Evolutionary conservation across 768 basidiomycete species (phyloP).

Genomic region (Collybia nuda): DNA sequence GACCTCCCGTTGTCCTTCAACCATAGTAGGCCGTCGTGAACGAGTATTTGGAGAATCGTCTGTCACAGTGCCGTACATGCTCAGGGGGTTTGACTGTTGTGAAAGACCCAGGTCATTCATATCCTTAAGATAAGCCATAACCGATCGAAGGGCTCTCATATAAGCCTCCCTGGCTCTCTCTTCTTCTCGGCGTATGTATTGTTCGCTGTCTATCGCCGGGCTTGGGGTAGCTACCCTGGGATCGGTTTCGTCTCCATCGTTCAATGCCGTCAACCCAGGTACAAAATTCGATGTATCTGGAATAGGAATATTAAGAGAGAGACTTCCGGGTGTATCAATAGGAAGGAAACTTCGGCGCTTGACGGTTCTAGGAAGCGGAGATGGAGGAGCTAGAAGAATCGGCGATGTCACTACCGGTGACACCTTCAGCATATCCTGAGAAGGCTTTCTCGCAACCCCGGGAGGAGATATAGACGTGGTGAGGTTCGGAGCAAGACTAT

Average conservation of each 20-base stretch:
- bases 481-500: slow-evolving; percentile 38
- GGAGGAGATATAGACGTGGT: slow-evolving; percentile 26
- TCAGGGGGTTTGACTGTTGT: slow-evolving; percentile 57
- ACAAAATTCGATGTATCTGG: slow-evolving; percentile 66
- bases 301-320: slow-evolving; percentile 57
- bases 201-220: slow-evolving; percentile 46
- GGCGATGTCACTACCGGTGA: slow-evolving; percentile 21
- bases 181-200: slow-evolving; percentile 62
- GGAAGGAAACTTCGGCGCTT: slow-evolving; percentile 91
- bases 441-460: slow-evolving; percentile 22
- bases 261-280: slow-evolving; percentile 44
- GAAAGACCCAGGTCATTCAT: slow-evolving; percentile 87
- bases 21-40: slow-evolving; percentile 66
- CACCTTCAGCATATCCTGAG: slow-evolving; percentile 24
- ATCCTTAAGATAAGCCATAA: slow-evolving; percentile 96
- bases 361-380: slow-evolving; percentile 47
- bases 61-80: slow-evolving; percentile 54
- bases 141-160: slow-evolving; percentile 79
- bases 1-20: slow-evolving; percentile 57
- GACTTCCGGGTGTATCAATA: slow-evolving; percentile 60
- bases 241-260: slow-evolving; percentile 33
- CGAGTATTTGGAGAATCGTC: slow-evolving; percentile 45
- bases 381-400: slow-evolving; percentile 42
- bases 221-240: slow-evolving; percentile 40
- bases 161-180: slow-evolving; percentile 71